Percentiles rank a stretch among this genome's conserved stretches.
Conservation (phyloP, 2,329 filamentous ascomycete species). For the Ophiocordyceps sinensis region DNA sequence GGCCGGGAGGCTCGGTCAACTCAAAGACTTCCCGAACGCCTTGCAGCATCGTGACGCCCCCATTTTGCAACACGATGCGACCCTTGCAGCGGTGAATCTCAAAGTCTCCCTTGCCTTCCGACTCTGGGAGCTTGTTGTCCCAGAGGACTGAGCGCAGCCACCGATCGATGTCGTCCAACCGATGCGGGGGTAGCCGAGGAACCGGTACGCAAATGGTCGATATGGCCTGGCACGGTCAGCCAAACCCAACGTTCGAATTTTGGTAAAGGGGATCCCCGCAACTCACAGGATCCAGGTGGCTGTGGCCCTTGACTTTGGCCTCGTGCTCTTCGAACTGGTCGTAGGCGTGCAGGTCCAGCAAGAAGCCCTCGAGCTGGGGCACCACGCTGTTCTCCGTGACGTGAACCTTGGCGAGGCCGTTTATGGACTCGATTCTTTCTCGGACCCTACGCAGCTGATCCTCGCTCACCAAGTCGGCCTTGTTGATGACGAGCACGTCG, state of each 20-base stretch:
- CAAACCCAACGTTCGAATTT: neutral
- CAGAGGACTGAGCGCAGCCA: conserved; percentile 80
- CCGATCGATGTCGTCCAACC: conserved; percentile 53
- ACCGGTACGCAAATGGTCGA: conserved; percentile 65
- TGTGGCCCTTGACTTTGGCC: conserved; percentile 64
- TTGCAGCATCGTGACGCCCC: conserved; percentile 64
- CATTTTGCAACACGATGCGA: conserved; percentile 50
- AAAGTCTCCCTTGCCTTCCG: conserved; percentile 29
- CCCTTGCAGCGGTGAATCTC: conserved; percentile 87
- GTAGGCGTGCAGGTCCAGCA: conserved; percentile 88
- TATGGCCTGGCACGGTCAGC: conserved; percentile 46
- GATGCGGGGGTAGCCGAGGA: conserved; percentile 38
- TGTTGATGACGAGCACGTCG: conserved; percentile 90
- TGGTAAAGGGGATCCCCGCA: neutral
- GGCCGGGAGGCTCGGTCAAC: conserved; percentile 49
- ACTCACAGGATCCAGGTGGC: conserved; percentile 73
- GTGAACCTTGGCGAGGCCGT: conserved; percentile 73
- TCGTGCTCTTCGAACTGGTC: conserved; percentile 65
- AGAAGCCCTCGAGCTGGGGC: conserved; percentile 67
- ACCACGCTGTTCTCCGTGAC: conserved; percentile 69
- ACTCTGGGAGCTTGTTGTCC: conserved; percentile 51
- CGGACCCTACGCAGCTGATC: conserved; percentile 56
- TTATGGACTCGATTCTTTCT: conserved; percentile 68
- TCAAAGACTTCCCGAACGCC: conserved; percentile 92
- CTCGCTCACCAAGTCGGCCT: conserved; percentile 65